Percentiles rank a stretch among this genome's conserved stretches.
These are phyloP conservation scores for Sindora glabra DNA, from an alignment of 306 rosid genomes.

Conservation along the genomic window DNA sequence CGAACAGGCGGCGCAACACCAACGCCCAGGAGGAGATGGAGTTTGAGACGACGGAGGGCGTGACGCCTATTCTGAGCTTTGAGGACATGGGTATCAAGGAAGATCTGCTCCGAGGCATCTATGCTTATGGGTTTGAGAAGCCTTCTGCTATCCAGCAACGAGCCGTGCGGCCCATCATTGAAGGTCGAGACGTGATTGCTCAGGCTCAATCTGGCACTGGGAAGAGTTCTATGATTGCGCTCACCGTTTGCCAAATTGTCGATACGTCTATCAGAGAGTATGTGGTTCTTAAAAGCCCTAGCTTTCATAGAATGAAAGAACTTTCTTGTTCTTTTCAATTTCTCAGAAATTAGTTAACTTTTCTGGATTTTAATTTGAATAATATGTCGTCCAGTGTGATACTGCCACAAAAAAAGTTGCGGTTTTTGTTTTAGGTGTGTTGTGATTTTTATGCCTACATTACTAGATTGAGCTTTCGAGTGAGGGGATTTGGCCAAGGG, in stretches of 20 bases:
- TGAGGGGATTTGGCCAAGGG: too few relatives aligned
- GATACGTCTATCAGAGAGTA: constrained; percentile 79
- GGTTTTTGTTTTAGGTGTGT: too few relatives aligned
- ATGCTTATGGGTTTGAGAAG: constrained; percentile 86
- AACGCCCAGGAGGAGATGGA: constrained; percentile 59
- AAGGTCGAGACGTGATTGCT: constrained; percentile 93
- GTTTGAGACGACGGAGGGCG: constrained; percentile 78
- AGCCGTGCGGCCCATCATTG: constrained; percentile 84
- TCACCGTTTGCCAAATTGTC: constrained; percentile 87
- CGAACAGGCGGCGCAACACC: constrained; percentile 43
- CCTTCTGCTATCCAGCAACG: constrained; percentile 98
- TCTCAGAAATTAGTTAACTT: too few relatives aligned
- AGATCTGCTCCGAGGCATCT: constrained; percentile 82
- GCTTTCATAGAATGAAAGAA: too few relatives aligned
- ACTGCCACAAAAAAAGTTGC: too few relatives aligned
- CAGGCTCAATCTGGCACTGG: constrained; percentile 99
- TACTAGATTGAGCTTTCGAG: too few relatives aligned
- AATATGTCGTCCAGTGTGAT: too few relatives aligned
- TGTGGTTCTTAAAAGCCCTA: constrained; percentile 11
- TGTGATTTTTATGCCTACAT: too few relatives aligned
- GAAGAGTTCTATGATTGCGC: constrained; percentile 94
- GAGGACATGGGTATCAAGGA: constrained; percentile 93
- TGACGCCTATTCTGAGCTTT: constrained; percentile 71
- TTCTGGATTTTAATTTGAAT: too few relatives aligned
- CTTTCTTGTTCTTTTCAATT: not conserved